Evolutionary conservation across 2,329 filamentous ascomycete genomes (phyloP), one percentile per base, ranked within the genome.

Genomic region (Pseudocercospora crystallina): DNA sequence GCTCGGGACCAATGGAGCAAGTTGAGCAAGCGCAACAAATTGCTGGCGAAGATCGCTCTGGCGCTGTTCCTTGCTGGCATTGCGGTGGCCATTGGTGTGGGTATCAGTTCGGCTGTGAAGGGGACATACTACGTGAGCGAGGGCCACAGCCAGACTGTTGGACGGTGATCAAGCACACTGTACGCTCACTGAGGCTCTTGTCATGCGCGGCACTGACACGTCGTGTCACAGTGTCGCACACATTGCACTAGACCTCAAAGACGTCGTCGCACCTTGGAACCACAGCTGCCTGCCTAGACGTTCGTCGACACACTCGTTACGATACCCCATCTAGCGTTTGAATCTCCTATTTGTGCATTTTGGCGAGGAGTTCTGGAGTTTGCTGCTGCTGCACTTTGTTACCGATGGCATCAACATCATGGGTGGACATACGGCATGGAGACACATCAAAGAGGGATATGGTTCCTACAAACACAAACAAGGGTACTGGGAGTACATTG

Each of bases 71-170:
- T 78, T 39, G 59, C 77, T 11, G 76, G 72, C 15, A 65, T 73
- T 15, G 73, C 74, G 8, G 74, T 77, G 2, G 76, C 72, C 13
- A 62, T 78, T 33, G 75, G 73, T 47, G 71, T 78, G 20, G 76
- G 76, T 49, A 76, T 78, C 57, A 75, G 71, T 54, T 66, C 69
- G 39, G 75, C 75, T 12, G 76, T 78, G 2, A 72, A 75, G 49
- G 76, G 76, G 33, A 72, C 72, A 40, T 74, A 77, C 37, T 77
- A 72, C 66, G 66, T 68, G 26, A 65, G 66, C 46, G 60, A 71
- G 14, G 72, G 71, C 44, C 62, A 33, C 40, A 51, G 37, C 39
- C 46, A 51, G 50, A 10, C 37, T 17, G 49, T 57, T 20, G 51
- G 51, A 12, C 37, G 40, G 40, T 48, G 40, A 49, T 13, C 31